phyloP scores from a whole-genome alignment of 192 early-diverging fungal species.

The Bifiguratus adelaidae region DNA sequence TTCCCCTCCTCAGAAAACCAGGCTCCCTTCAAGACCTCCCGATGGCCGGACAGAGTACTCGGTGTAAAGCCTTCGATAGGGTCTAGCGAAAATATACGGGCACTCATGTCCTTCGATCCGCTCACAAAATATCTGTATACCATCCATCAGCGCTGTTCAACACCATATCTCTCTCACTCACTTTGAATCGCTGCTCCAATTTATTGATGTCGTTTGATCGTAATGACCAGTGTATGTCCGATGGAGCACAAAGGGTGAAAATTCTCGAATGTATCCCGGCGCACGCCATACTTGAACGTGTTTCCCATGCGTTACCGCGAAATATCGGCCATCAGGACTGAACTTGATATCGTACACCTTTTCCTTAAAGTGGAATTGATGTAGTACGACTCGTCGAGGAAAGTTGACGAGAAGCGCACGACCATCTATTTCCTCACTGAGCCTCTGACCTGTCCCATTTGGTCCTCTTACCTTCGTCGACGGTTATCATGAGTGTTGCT shows the following conservation, averaged over 20 bases:
- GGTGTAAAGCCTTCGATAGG: slow-evolving; percentile 62
- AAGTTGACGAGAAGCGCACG: slow-evolving; percentile 79
- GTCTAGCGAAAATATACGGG: slow-evolving; percentile 59
- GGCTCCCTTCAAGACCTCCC: slow-evolving; percentile 70
- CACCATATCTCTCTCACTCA: slow-evolving; percentile 17
- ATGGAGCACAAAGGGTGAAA: slow-evolving; percentile 83
- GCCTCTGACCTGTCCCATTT: background rate
- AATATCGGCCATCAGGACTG: slow-evolving; percentile 79
- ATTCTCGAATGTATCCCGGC: slow-evolving; percentile 86
- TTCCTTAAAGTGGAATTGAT: slow-evolving; percentile 80
- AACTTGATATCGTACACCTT: slow-evolving; percentile 79
- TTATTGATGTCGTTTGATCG: slow-evolving; percentile 75
- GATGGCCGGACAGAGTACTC: slow-evolving; percentile 75
- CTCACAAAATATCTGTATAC: slow-evolving; percentile 33
- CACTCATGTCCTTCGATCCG: slow-evolving; percentile 75
- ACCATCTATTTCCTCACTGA: slow-evolving; percentile 48
- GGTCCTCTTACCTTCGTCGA: slow-evolving; percentile 74
- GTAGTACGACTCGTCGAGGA: slow-evolving; percentile 71
- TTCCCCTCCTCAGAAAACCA: slow-evolving; percentile 54
- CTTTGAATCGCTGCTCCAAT: slow-evolving; percentile 81
- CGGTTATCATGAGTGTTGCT: slow-evolving; percentile 75
- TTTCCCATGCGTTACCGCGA: slow-evolving; percentile 83
- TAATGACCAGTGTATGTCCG: slow-evolving; percentile 68
- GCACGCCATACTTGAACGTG: slow-evolving; percentile 85
- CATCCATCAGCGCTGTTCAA: background rate